Conservation (phyloP, 2,329 filamentous ascomycete genomes). For the Aspergillus spinulosporus region DNA sequence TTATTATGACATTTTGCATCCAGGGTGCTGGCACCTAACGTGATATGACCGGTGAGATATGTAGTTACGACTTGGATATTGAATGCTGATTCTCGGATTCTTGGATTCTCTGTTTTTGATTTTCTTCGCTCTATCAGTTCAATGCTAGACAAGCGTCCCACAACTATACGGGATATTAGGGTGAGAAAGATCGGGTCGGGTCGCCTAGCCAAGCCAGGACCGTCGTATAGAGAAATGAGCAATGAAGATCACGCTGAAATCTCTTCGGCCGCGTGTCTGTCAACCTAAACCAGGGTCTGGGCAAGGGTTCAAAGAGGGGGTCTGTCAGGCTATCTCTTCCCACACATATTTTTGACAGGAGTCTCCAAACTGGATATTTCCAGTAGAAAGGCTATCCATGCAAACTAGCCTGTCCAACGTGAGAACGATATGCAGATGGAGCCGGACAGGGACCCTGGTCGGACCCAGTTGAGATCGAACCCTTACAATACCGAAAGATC, state of each 20-base stretch:
- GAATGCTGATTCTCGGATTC: background rate
- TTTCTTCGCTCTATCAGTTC: background rate
- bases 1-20: background rate
- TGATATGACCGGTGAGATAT: background rate
- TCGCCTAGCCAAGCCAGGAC: background rate
- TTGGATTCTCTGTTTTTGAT: too few relatives aligned
- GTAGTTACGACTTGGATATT: background rate
- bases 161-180: background rate
- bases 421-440: background rate
- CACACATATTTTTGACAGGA: background rate
- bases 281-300: background rate
- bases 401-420: background rate
- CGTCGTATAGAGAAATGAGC: conserved; percentile 3
- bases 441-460: background rate
- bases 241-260: background rate
- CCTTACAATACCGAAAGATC: background rate
- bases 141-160: background rate
- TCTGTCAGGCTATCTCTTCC: too few relatives aligned
- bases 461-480: background rate
- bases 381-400: background rate
- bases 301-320: background rate
- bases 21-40: background rate
- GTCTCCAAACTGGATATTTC: background rate
- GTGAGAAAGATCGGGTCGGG: background rate
- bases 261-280: conserved; percentile 3